phyloP scores from a whole-genome alignment of 192 early-diverging fungal genomes.

The Globomyces pollinis-pini region DNA sequence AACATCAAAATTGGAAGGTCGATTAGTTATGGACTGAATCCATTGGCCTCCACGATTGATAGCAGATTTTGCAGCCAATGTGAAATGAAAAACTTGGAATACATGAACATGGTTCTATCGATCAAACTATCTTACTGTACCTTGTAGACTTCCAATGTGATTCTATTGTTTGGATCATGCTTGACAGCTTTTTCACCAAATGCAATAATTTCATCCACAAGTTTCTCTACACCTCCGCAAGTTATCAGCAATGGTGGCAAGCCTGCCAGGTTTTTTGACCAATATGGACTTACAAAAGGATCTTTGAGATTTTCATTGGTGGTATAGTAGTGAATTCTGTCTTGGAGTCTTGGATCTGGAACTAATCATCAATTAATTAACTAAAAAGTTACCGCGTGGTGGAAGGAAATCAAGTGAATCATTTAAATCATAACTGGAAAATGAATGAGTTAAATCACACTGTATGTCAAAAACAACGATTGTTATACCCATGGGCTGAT shows the following conservation, averaged over 20 bases:
- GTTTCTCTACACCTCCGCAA: slow-evolving; percentile 4
- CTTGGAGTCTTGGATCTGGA: background rate
- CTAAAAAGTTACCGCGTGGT: too few species aligned
- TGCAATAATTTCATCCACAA: slow-evolving; percentile 11
- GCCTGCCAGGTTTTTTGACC: background rate
- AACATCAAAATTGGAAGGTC: too few species aligned
- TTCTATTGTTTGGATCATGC: background rate
- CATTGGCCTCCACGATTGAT: background rate
- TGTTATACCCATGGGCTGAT: slow-evolving; percentile 3
- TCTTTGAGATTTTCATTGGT: background rate
- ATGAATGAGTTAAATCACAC: slow-evolving; percentile 2
- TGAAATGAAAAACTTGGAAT: background rate
- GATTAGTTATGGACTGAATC: background rate
- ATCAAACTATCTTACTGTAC: too few species aligned
- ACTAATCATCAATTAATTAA: too few species aligned
- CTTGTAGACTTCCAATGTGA: slow-evolving; percentile 8
- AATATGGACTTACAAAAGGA: slow-evolving; percentile 8
- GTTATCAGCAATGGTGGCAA: slow-evolving; percentile 19
- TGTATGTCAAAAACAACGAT: background rate
- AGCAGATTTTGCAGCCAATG: background rate
- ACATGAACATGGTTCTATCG: slow-evolving; percentile 6
- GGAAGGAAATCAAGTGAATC: background rate
- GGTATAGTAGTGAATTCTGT: slow-evolving; percentile 3
- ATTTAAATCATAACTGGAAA: background rate
- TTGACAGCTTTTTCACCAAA: background rate